A percentile compares a stretch with the other conserved stretches of the same genome.
These are phyloP conservation scores for Pseudocercospora macadamiae DNA, from an alignment of 2,329 filamentous ascomycete species.

Conservation along the genomic window DNA sequence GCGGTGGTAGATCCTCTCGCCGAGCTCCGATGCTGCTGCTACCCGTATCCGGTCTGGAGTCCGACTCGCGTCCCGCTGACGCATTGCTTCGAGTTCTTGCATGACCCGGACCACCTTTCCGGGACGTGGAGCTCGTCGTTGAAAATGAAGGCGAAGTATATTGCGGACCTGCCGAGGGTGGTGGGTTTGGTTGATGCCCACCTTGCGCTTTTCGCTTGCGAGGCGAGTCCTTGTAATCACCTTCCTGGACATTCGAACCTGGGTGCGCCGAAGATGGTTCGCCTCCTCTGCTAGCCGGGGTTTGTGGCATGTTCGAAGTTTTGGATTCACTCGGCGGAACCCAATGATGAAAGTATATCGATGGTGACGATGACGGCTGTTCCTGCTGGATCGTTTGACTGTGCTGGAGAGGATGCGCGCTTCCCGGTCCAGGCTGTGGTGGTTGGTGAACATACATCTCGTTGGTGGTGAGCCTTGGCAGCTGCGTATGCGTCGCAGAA, in stretches of 20 bases:
- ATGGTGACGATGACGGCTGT: conserved; percentile 68
- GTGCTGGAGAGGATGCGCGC: conserved; percentile 47
- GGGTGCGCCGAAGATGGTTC: conserved; percentile 55
- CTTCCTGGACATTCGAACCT: conserved; percentile 52
- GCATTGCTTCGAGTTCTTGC: conserved; percentile 68
- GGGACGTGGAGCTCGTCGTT: conserved; percentile 56
- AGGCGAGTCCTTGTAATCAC: conserved; percentile 72
- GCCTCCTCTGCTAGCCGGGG: conserved; percentile 69
- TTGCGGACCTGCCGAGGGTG: conserved; percentile 54
- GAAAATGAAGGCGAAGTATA: conserved; percentile 57
- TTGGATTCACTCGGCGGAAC: conserved; percentile 70
- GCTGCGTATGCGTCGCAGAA: conserved; percentile 49
- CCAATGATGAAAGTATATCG: conserved; percentile 92
- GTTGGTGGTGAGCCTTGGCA: conserved; percentile 56
- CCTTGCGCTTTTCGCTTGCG: conserved; percentile 79
- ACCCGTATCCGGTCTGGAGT: conserved; percentile 26
- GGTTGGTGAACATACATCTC: conserved; percentile 55
- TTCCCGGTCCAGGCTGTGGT: conserved; percentile 43
- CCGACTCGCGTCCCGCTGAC: conserved; percentile 43
- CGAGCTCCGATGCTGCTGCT: conserved; percentile 13
- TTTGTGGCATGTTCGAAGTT: conserved; percentile 65
- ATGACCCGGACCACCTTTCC: conserved; percentile 64
- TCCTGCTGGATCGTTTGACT: conserved; percentile 61
- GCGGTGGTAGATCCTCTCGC: conserved; percentile 25
- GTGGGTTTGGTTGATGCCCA: conserved; percentile 54